Evolutionary conservation across 306 rosid species (phyloP), one percentile per base, ranked within the genome.

Genomic region (Nissolia schottii): DNA sequence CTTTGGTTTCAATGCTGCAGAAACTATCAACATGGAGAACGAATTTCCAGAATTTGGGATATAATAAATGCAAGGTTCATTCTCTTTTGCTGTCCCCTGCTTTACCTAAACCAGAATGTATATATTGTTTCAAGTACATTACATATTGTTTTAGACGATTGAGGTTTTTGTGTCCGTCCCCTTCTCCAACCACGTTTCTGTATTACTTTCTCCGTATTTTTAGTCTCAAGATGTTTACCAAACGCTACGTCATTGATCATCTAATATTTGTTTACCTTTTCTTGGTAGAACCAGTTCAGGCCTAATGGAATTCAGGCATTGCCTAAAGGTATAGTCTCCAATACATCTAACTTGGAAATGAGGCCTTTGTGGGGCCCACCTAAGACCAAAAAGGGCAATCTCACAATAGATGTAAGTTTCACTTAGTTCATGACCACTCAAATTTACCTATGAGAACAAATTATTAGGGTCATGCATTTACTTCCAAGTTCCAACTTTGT

Each of bases 281-380:
- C n/a, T 70, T 75, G 77, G 85, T 77, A 90, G 94, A 78, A 81
- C 37, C 83, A 67, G 38, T 72, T 80, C 77, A 80, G 83, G 68
- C 86, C 90, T 56, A 43, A 19, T 41, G 96, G 92, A 78, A 86
- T 85, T 31, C 83, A 80, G 64, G 75, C 85, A 23, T 81, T 91
- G 66, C 97, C 97, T 64, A 35, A 74, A 86, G 97, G 87, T 41
- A 85, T 91, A 67, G 57, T 88, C 56, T 57, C 82, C 68, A 57
- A 61, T 57, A 87, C 87, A 57, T 77, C 95, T 10, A 70, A 88
- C 78, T 58, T 91, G 82, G 80, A 85, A 58, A 74, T 85, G 92
- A 72, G 80, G 64, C 88, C 82, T 7, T 53, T 91, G 53, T 87
- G 95, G 96, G 84, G 76, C 10, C 25, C 62, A 57, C 75, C 13